Evolutionary conservation across 2,329 filamentous ascomycete species (phyloP).

Genomic region (Colletotrichum kahawae): DNA sequence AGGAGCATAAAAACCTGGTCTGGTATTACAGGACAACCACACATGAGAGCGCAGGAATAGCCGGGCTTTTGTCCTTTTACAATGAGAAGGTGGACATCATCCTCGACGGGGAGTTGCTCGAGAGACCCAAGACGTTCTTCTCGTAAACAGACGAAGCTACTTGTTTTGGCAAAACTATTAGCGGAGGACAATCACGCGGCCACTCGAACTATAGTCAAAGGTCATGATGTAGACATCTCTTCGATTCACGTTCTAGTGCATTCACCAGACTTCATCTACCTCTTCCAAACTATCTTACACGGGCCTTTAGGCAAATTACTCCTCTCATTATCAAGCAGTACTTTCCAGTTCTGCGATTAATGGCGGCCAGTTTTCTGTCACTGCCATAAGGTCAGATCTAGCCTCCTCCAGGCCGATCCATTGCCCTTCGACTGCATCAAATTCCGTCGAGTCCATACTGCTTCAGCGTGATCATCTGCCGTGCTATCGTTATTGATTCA

Average conservation of each 20-base stretch:
- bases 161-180: neutral
- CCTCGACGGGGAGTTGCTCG: constrained; percentile 52
- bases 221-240: neutral
- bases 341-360: neutral
- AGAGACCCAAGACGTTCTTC: constrained; percentile 33
- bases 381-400: neutral
- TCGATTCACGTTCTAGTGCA: neutral
- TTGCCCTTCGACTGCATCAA: neutral
- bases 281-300: neutral
- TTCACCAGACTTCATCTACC: neutral
- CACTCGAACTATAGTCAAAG: fast-evolving
- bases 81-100: constrained; percentile 72
- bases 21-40: constrained; percentile 69
- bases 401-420: neutral
- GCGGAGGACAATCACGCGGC: neutral
- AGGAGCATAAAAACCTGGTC: constrained; percentile 53
- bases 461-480: neutral
- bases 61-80: constrained; percentile 67
- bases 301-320: neutral
- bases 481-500: fast-evolving
- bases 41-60: constrained; percentile 58
- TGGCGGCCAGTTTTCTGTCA: fast-evolving
- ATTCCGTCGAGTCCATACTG: neutral
- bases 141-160: neutral
- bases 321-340: neutral